Evolutionary conservation across 2,329 filamentous ascomycete genomes (phyloP).

Genomic region (Fusarium buxicola): DNA sequence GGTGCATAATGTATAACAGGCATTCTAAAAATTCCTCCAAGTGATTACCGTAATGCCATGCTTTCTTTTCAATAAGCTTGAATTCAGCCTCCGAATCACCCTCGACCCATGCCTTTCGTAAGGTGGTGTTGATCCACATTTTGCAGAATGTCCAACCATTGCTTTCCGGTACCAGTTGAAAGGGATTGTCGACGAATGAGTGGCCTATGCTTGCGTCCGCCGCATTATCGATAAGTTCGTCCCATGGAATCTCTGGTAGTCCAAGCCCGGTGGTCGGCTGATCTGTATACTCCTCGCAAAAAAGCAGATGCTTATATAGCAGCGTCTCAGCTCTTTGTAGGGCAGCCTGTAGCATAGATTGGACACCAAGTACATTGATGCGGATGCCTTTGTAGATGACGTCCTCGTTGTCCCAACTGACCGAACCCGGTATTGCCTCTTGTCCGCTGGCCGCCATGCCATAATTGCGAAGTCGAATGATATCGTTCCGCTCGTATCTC

Average conservation of each 20-base stretch:
- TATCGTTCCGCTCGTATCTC: constrained; percentile 1
- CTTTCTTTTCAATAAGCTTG: constrained; percentile 4
- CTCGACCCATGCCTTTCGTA: neutral
- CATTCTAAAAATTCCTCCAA: constrained; percentile 1
- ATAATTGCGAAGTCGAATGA: constrained; percentile 5
- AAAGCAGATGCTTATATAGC: constrained; percentile 8
- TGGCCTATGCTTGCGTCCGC: neutral
- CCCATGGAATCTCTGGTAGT: neutral
- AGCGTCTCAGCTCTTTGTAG: neutral
- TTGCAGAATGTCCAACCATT: neutral
- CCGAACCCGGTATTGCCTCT: neutral
- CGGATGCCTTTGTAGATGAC: neutral
- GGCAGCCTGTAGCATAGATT: neutral
- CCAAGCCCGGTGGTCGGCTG: neutral
- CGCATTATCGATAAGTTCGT: constrained; percentile 3
- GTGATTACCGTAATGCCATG: neutral
- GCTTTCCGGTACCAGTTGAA: neutral
- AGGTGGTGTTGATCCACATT: neutral
- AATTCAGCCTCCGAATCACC: neutral
- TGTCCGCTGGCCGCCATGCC: neutral
- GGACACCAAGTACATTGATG: neutral
- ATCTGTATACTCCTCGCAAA: neutral
- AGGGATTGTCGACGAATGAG: constrained; percentile 1
- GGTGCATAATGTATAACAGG: neutral
- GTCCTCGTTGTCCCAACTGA: neutral